A percentile compares a stretch with the other conserved stretches of the same genome.
These are phyloP conservation scores for Phaeotremella fagi DNA, from an alignment of 768 basidiomycete species.

Conservation along the genomic window DNA sequence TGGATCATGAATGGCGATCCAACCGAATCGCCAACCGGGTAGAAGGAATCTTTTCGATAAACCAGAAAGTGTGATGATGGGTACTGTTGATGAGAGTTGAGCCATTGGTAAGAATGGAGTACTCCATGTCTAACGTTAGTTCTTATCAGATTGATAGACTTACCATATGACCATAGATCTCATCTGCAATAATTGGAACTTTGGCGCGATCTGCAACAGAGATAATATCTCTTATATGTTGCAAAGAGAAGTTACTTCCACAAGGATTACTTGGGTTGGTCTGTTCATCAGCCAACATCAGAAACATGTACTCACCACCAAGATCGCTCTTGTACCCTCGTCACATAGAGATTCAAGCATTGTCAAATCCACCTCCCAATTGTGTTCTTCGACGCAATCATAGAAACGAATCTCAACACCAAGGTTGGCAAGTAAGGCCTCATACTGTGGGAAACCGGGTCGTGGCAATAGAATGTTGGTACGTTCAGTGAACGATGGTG, in stretches of 20 bases:
- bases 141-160: constrained; percentile 4
- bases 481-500: constrained; percentile 21
- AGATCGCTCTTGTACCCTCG: constrained; percentile 45
- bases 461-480: constrained; percentile 48
- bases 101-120: constrained; percentile 46
- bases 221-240: constrained; percentile 41
- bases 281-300: constrained; percentile 8
- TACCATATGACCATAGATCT: constrained; percentile 45
- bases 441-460: constrained; percentile 49
- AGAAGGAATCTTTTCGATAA: constrained; percentile 50
- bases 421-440: constrained; percentile 37
- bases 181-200: constrained; percentile 47
- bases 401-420: constrained; percentile 47
- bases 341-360: constrained; percentile 45
- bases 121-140: constrained; percentile 32
- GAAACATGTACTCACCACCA: constrained; percentile 36
- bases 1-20: constrained; percentile 48
- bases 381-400: constrained; percentile 43
- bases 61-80: constrained; percentile 47
- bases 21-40: constrained; percentile 49
- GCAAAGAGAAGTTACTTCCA: constrained; percentile 45
- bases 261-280: constrained; percentile 49
- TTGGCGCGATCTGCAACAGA: constrained; percentile 40
- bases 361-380: constrained; percentile 48
- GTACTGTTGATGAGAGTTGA: constrained; percentile 36